Percentiles rank a stretch among this genome's conserved stretches.
phyloP scores from a whole-genome alignment of 2,329 filamentous ascomycete species.

The Xylaria sp. region DNA sequence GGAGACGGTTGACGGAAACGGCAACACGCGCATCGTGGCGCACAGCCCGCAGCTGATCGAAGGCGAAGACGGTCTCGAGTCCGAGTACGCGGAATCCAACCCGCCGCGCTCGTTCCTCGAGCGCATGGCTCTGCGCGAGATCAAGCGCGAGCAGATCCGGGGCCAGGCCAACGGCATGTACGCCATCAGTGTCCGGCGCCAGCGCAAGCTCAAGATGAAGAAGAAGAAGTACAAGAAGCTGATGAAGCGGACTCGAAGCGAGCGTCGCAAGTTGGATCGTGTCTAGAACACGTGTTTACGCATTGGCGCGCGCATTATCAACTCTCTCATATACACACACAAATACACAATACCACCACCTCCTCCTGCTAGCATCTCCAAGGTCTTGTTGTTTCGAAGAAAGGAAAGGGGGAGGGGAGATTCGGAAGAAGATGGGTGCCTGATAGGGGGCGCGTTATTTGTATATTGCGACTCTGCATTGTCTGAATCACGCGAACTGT shows the following conservation, averaged over 20 bases:
- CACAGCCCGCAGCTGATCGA: slow-evolving; percentile 55
- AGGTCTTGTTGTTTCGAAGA: too few relatives aligned
- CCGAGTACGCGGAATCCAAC: neutral
- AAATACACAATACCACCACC: too few relatives aligned
- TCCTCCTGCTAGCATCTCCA: too few relatives aligned
- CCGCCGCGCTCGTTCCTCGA: slow-evolving; percentile 57
- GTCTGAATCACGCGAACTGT: too few relatives aligned
- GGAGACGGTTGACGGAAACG: slow-evolving; percentile 55
- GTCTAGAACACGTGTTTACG: slow-evolving; percentile 35
- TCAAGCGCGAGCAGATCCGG: slow-evolving; percentile 52
- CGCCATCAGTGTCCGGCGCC: slow-evolving; percentile 84
- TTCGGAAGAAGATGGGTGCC: too few relatives aligned
- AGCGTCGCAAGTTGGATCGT: slow-evolving; percentile 78
- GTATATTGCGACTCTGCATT: slow-evolving; percentile 11
- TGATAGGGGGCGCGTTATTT: neutral
- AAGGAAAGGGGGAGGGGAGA: too few relatives aligned
- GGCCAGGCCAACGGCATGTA: slow-evolving; percentile 55
- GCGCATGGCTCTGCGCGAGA: slow-evolving; percentile 61
- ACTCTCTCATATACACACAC: neutral
- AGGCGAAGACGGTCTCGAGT: slow-evolving; percentile 31
- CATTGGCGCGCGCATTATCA: neutral
- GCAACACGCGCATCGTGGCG: slow-evolving; percentile 55
- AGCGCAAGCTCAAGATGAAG: slow-evolving; percentile 98
- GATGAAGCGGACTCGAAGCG: slow-evolving; percentile 82
- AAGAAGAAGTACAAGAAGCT: slow-evolving; percentile 99